phyloP scores from a whole-genome alignment of 345 rosid genomes.

The Hirschfeldia incana region DNA sequence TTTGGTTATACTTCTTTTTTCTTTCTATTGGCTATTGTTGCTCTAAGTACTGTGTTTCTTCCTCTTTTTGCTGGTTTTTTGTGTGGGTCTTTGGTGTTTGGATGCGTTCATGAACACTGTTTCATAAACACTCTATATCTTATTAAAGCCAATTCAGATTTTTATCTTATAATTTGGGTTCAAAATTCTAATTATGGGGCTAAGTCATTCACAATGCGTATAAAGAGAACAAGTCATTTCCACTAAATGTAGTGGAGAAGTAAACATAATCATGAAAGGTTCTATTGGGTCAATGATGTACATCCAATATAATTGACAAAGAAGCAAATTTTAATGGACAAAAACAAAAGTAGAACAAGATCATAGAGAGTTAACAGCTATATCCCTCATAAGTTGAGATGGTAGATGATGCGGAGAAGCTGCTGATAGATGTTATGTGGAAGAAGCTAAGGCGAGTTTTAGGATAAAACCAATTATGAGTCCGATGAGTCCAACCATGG shows the following conservation, averaged over 20 bases:
- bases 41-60: no score
- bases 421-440: conserved; percentile 28
- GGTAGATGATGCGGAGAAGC: conserved; percentile 13
- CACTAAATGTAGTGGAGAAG: neutral
- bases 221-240: neutral
- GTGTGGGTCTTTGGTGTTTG: no score
- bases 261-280: conserved; percentile 16
- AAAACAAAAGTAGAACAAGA: conserved; percentile 6
- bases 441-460: conserved; percentile 57
- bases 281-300: conserved; percentile 33
- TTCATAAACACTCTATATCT: no score
- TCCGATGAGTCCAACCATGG: conserved; percentile 76
- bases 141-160: neutral
- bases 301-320: conserved; percentile 25
- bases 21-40: no score
- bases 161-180: neutral
- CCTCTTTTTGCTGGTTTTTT: no score
- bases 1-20: no score
- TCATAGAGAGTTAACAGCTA: neutral
- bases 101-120: no score
- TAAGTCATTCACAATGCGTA: neutral
- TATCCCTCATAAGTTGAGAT: conserved; percentile 7
- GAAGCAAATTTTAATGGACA: conserved; percentile 21
- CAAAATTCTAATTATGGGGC: neutral
- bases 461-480: conserved; percentile 73